Base-by-base conservation (phyloP, 1,284 basidiomycete species). In the Ustilago loliicola region DNA sequence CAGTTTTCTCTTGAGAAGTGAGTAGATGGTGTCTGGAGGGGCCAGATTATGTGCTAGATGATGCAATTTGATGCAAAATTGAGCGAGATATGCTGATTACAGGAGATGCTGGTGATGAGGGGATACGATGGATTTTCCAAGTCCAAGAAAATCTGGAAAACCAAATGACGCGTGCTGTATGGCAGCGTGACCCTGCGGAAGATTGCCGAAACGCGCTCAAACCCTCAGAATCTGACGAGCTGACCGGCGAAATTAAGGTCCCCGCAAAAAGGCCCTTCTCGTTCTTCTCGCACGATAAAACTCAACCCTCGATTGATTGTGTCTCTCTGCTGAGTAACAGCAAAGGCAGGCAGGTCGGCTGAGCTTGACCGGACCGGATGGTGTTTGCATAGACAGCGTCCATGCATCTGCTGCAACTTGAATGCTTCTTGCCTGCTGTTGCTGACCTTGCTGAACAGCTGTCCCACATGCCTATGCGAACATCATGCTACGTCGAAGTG, bases 171-270 rank as follows among this genome's bases (percentile, higher is more conserved):
- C n/a, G n/a, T n/a, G n/a, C n/a, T n/a, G n/a, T n/a, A n/a, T n/a
- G 61, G 45, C 56, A 70, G 55, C 63, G 63, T 72, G 70, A 72
- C 70, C 70, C 60, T 72, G 70, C 70, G 64, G 34, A 56, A 72
- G 70, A 72, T 63, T 66, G 60, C 70, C 70, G 70, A 72, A 40
- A 42, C 53, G 58, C 68, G 68, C 67, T 55, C 54, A 21, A 29
- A 45, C 40, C 29, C 48, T 36, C 45, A 45, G n/a, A 17, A 11
- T 21, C 6, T 15, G 50, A 15, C 29, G 23, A 13, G 17, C 21
- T 11, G 32, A 69, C 50, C 68, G 61, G 61, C 62, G 58, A 65
- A 52, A 47, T 57, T 36, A 21, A 17, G 25, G 21, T 51, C 25
- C 48, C 54, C 38, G n/a, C 61, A 62, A 52, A n/a, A 17, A 34